Evolutionary conservation across 1,284 basidiomycete genomes (phyloP).

Genomic region (Garcileccinum viscosum): DNA sequence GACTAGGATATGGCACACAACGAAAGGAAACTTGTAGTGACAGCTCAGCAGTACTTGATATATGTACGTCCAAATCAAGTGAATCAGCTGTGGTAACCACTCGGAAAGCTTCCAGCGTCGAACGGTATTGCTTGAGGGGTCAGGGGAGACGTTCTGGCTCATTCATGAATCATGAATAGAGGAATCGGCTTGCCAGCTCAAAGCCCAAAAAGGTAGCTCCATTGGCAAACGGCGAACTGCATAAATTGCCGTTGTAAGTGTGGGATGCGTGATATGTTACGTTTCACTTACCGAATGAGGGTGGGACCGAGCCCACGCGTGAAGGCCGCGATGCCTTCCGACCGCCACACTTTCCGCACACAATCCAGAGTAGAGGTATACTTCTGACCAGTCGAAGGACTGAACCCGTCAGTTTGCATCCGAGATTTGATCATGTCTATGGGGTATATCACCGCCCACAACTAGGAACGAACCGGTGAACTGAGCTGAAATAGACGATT

Average conservation of each 20-base stretch:
- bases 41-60: conserved; percentile 7
- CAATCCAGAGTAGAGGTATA: conserved; percentile 87
- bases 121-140: conserved; percentile 3
- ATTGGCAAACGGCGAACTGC: conserved; percentile 87
- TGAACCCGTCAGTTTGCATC: conserved; percentile 93
- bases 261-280: neutral
- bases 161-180: conserved; percentile 47
- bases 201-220: conserved; percentile 94
- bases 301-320: conserved; percentile 90
- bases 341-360: conserved; percentile 78
- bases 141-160: neutral
- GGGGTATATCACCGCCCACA: conserved; percentile 89
- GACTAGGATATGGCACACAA: neutral
- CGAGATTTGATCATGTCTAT: conserved; percentile 95
- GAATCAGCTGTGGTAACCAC: conserved; percentile 8
- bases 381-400: conserved; percentile 73
- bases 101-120: neutral
- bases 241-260: conserved; percentile 4
- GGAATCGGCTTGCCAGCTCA: conserved; percentile 80
- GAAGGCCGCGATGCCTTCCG: conserved; percentile 87
- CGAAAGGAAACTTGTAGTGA: neutral
- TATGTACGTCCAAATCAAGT: neutral
- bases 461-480: conserved; percentile 45
- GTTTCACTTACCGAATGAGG: conserved; percentile 75
- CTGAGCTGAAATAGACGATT: neutral